Evolutionary conservation across 169 alveolate genomes (phyloP).

Genomic region (Eimeria sp.): DNA sequence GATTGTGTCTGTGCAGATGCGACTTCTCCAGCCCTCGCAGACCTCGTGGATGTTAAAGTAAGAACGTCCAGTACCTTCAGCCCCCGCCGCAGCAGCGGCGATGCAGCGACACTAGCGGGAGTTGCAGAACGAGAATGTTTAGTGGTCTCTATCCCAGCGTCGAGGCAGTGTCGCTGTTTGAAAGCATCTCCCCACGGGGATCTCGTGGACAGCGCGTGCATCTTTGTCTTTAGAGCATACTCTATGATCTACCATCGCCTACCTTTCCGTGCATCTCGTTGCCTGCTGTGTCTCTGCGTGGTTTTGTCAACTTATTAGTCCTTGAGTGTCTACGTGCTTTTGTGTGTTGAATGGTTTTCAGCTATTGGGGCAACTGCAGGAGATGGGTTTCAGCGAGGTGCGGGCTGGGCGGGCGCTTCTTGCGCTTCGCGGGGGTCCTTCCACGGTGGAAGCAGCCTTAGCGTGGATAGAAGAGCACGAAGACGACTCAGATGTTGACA

Average conservation of each 20-base stretch:
- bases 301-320: neutral
- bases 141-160: neutral
- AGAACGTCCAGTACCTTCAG: neutral
- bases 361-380: constrained; percentile 62
- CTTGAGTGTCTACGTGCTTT: neutral
- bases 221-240: neutral
- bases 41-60: constrained; percentile 5
- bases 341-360: constrained; percentile 26
- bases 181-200: neutral
- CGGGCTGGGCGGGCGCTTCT: constrained; percentile 84
- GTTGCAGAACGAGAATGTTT: neutral
- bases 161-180: neutral
- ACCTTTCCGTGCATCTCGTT: neutral
- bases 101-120: neutral
- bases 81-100: neutral
- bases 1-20: neutral
- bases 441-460: constrained; percentile 83
- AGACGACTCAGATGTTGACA: constrained; percentile 65
- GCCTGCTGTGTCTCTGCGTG: neutral
- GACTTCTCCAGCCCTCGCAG: constrained; percentile 4
- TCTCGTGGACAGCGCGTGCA: neutral
- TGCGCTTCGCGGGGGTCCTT: constrained; percentile 71
- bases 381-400: constrained; percentile 84
- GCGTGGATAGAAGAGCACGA: constrained; percentile 84
- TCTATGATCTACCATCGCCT: neutral